Evolutionary conservation across 2,329 filamentous ascomycete genomes (phyloP), one percentile per base, ranked within the genome.

Genomic region (Emergomyces pasteurianus): DNA sequence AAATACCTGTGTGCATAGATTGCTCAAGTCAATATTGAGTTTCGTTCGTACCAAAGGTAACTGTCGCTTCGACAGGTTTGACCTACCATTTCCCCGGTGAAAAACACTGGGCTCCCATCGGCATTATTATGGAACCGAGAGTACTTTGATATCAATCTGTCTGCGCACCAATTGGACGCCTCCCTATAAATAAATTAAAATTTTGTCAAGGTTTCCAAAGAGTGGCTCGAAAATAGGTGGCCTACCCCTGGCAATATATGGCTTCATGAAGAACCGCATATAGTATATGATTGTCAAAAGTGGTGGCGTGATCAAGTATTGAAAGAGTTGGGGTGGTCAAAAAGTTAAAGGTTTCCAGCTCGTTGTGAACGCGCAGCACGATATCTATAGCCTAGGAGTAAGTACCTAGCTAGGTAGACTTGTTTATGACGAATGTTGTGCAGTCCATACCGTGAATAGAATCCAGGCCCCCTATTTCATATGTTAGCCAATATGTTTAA

Each of bases 181-280:
- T 81, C 66, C 43, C 75, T 77, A 71, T 8, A 79, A 40, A 38
- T 38, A 14, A 21, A 52, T 18, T 52, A 52, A 9, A 8, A 18
- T 9, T 31, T 52, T 23, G n/a, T 23, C 38, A 36, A n/a, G n/a
- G n/a, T n/a, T n/a, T n/a, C n/a, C 7, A n/a, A n/a, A 40, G 7
- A 54, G 2, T 34, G 18, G 7, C 34, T 4, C 16, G 26, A 40
- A 23, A 46, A 10, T 26, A 16, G 10, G n/a, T 31, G 12, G 46
- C 70, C 62, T 78, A 82, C 63, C 83, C 83, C 72, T 88, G 84
- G 72, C 88, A 92, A 78, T 96, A 97, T 66, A 92, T 87, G 8
- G 89, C 81, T 74, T 97, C 92, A 71, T 97, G 92, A 2, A 96
- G 77, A 46, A 96, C 79, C 28, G 89, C 87, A 71, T 96, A 97